phyloP scores from a whole-genome alignment of 1,284 basidiomycete genomes.

The Cutaneotrichosporon cavernicola region DNA sequence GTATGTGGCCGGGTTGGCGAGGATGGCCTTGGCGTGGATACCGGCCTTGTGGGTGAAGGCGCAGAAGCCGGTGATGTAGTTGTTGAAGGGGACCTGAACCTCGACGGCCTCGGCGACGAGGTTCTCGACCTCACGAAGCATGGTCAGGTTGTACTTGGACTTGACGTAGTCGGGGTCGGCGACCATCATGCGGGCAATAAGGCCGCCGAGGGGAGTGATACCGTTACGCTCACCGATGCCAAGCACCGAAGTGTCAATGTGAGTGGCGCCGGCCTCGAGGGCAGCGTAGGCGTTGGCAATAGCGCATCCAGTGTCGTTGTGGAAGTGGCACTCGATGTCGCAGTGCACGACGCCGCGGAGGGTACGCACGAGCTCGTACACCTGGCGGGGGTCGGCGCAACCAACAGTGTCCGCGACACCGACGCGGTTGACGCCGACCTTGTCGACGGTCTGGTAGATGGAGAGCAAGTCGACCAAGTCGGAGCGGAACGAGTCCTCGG shows the following conservation, averaged over 20 bases:
- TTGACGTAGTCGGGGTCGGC: constrained; percentile 99
- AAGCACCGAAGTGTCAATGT: constrained; percentile 91
- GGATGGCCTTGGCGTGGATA: constrained; percentile 99
- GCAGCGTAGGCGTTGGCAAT: constrained; percentile 99
- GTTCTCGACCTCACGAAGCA: constrained; percentile 98
- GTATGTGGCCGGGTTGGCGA: constrained; percentile 99
- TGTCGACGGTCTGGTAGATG: constrained; percentile 99
- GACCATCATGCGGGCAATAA: constrained; percentile 88
- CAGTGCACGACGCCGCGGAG: constrained; percentile 91
- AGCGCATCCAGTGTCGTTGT: constrained; percentile 92
- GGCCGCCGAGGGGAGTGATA: constrained; percentile 95
- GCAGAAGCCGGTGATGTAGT: constrained; percentile 81
- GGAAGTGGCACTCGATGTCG: constrained; percentile 97
- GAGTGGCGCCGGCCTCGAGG: constrained; percentile 97
- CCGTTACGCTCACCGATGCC: constrained; percentile 99
- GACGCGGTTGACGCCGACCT: constrained; percentile 98
- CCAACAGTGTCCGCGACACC: constrained; percentile 99
- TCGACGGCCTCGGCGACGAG: constrained; percentile 98
- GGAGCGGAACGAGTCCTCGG: constrained; percentile 99
- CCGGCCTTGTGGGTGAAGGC: constrained; percentile 99
- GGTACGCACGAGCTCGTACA: constrained; percentile 96
- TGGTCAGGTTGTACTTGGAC: constrained; percentile 96
- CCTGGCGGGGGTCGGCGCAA: constrained; percentile 97
- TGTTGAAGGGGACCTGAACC: constrained; percentile 88
- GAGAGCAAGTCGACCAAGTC: constrained; percentile 97